These are phyloP conservation scores for Scheffersomyces illinoinensis DNA, from an alignment of 1,139 yeast genomes.

Conservation along the genomic window DNA sequence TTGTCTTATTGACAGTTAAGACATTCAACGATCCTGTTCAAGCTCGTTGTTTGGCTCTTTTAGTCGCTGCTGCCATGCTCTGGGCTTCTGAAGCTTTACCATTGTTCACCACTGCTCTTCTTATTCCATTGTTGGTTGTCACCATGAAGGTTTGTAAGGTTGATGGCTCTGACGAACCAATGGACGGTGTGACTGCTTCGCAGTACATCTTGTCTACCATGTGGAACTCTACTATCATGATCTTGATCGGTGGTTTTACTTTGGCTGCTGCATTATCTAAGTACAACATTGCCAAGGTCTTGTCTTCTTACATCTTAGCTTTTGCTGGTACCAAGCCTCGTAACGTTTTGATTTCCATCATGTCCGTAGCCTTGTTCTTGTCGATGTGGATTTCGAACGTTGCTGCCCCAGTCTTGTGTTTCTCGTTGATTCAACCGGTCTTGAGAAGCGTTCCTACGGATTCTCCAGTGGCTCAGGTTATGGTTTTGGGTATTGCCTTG, in stretches of 20 bases:
- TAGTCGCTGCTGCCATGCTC: constrained; percentile 73
- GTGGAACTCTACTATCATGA: constrained; percentile 95
- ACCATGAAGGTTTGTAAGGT: constrained; percentile 68
- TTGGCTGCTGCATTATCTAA: constrained; percentile 92
- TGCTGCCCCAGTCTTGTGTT: constrained; percentile 93
- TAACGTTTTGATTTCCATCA: constrained; percentile 70
- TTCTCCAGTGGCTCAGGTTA: constrained; percentile 76
- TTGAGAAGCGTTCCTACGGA: constrained; percentile 78
- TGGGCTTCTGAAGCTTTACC: constrained; percentile 98
- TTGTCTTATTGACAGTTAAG: constrained; percentile 50
- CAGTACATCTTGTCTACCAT: constrained; percentile 75
- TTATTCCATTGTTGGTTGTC: constrained; percentile 80
- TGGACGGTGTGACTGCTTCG: constrained; percentile 70
- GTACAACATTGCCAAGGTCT: constrained; percentile 80
- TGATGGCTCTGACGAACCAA: constrained; percentile 47
- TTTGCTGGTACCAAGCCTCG: constrained; percentile 87
- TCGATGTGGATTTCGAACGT: constrained; percentile 97
- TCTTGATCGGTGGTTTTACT: constrained; percentile 89
- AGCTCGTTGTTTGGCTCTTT: constrained; percentile 76
- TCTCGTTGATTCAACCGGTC: constrained; percentile 85
- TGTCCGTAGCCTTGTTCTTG: constrained; percentile 81
- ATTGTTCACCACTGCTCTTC: constrained; percentile 76
- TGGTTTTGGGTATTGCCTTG: constrained; percentile 85
- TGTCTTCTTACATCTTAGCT: constrained; percentile 78
- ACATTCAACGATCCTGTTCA: constrained; percentile 72